Percentiles rank a stretch among this genome's conserved stretches.
Evolutionary conservation across 768 basidiomycete genomes (phyloP).

Genomic region (Termitomyces sp.): DNA sequence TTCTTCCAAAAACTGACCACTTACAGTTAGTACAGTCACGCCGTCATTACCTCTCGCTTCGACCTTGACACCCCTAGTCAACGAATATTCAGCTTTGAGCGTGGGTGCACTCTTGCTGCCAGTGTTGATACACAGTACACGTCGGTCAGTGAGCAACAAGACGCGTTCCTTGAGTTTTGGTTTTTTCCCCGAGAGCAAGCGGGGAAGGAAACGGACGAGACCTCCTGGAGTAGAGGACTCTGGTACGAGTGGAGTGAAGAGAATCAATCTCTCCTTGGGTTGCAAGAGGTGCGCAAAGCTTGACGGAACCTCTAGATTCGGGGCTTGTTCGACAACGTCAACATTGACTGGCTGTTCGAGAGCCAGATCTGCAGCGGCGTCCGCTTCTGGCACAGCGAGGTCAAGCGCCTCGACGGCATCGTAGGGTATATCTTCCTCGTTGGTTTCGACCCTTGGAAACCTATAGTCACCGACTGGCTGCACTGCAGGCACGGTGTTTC

Average conservation of each 20-base stretch:
- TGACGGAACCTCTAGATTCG: no score
- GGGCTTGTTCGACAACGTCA: slow-evolving; percentile 3
- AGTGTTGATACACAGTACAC: slow-evolving; percentile 13
- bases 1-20: neutral
- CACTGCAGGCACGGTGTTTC: neutral
- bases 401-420: slow-evolving; percentile 5
- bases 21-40: slow-evolving; percentile 12
- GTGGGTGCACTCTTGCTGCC: slow-evolving; percentile 3
- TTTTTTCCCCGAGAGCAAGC: slow-evolving; percentile 17
- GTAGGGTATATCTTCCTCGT: slow-evolving; percentile 13
- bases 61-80: slow-evolving; percentile 2
- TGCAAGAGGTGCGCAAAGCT: slow-evolving; percentile 12
- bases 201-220: slow-evolving; percentile 11
- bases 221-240: slow-evolving; percentile 11
- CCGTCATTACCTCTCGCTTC: slow-evolving; percentile 10
- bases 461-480: slow-evolving; percentile 15
- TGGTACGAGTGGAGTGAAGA: slow-evolving; percentile 10
- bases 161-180: slow-evolving; percentile 15
- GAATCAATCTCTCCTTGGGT: slow-evolving; percentile 6
- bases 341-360: slow-evolving; percentile 8
- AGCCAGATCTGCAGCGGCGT: no score
- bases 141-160: slow-evolving; percentile 14
- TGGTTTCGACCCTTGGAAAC: slow-evolving; percentile 11
- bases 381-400: neutral
- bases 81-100: slow-evolving; percentile 11